Base-by-base conservation (phyloP, 306 rosid genomes). In the Vigna unguiculata region DNA sequence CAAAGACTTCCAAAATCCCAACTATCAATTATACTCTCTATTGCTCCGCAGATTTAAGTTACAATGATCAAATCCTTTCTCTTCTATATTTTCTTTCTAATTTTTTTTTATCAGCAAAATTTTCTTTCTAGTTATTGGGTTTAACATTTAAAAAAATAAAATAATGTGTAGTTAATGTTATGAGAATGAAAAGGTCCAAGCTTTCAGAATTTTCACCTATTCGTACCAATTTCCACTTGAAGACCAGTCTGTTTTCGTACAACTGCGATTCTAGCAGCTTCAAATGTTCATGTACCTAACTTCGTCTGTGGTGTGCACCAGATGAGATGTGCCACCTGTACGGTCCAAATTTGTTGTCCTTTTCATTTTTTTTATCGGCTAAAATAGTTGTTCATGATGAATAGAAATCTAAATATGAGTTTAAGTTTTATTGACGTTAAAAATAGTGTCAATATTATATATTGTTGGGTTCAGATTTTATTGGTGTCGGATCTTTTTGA, bases 161-260 rank as follows among this genome's bases (percentile, higher is more conserved):
- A n/a, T n/a, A 43, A 11, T 11, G 48, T 43, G 15, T 48, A 48
- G 19, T 1, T 48, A 9, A 15, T 15, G 58, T 8, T 19, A 53
- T 53, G 21, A 19, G 59, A 53, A 20, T 53, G 28, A 53, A 20
- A 53, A 53, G 30, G 5, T 10, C 3, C 34, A 57, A 24, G 36
- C 36, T 11, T 57, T 57, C 36, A 7, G 17, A 57, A 57, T 3
- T 55, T 55, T 55, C 61, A 55, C 16, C 10, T 10, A 10, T 21
- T 55, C 61, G 61, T 55, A 55, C n/a, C 34, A 54, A 21, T 54
- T 54, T 54, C 32, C 28, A 21, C 24, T 55, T 0, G 17, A 24
- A 13, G 63, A 24, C 63, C 24, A 55, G 62, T 55, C 34, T 55
- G 34, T 55, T 11, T 55, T 55, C 62, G 62, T 22, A 55, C 62